Evolutionary conservation across 129 eudicot species (phyloP).

Genomic region (Lactuca sativa): DNA sequence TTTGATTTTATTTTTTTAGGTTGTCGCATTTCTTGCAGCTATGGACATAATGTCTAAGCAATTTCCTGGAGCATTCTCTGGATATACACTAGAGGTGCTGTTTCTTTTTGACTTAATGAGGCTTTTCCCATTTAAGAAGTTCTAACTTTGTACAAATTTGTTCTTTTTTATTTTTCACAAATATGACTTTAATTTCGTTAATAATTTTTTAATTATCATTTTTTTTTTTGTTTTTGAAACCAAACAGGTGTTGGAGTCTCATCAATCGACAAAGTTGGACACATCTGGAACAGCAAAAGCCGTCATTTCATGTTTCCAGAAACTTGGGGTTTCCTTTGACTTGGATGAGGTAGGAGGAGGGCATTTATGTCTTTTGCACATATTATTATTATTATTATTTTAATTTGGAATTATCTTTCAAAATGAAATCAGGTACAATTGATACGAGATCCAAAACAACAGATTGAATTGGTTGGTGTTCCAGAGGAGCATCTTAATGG

Average conservation of each 20-base stretch:
- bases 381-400: background rate
- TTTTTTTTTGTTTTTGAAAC: conserved; percentile 20
- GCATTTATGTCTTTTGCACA: background rate
- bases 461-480: conserved; percentile 81
- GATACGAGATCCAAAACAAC: conserved; percentile 71
- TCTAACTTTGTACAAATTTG: too few relatives aligned
- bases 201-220: too few relatives aligned
- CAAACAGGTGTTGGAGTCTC: conserved; percentile 80
- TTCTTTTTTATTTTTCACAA: too few relatives aligned
- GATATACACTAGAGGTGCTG: conserved; percentile 67
- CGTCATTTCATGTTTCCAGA: conserved; percentile 88
- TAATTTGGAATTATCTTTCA: conserved; percentile 4
- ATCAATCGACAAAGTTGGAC: conserved; percentile 81
- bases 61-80: conserved; percentile 92
- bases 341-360: conserved; percentile 54
- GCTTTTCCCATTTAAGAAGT: too few relatives aligned
- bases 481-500: conserved; percentile 81
- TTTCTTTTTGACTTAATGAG: background rate
- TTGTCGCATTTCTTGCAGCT: conserved; percentile 93
- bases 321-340: conserved; percentile 75
- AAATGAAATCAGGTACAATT: conserved; percentile 48
- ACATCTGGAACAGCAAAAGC: conserved; percentile 95
- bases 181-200: too few relatives aligned
- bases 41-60: conserved; percentile 91
- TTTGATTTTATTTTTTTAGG: conserved; percentile 43